Base-by-base conservation (phyloP, 257 asterid species). In the Eucommia ulmoides region DNA sequence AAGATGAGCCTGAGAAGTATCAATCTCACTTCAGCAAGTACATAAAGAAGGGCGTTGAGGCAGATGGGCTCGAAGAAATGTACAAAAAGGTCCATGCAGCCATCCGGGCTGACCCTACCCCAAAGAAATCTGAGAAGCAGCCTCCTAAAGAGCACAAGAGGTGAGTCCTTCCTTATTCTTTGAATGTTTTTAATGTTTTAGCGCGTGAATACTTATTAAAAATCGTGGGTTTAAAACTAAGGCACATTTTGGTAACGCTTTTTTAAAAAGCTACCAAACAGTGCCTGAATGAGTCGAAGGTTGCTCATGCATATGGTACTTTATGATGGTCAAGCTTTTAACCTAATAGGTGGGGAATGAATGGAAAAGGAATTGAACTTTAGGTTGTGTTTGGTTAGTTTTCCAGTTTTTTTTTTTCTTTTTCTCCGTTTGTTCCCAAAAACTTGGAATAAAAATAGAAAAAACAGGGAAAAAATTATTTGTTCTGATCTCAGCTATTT, bases 1-100 rank as follows among this genome's bases (percentile, higher is more conserved):
- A 82, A 46, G 93, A 82, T 41, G 95, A 85, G 61, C 83, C 95
- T 8, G 95, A 82, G 65, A 79, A 73, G 56, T 77, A 69, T 29
- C 85, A 82, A 58, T 24, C 88, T 45, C 83, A 75, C 66, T 82
- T 82, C 20, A 79, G 88, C 10, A 64, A 52, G 53, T 82, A 79
- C 74, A 53, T 81, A 14, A 84, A 81, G 33, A 70, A 15, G 54
- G 80, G 79, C 10, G 22, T 81, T 9, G 70, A 51, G n/a, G 66
- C 92, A 14, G 91, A 83, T 52, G 52, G 52, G 51, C 44, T 83
- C 1, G 91, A 83, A 67, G 82, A 53, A 50, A 2, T 77, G 58
- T 79, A 74, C 72, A 77, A 83, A 65, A 79, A 74, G 66, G 87
- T 83, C 25, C 94, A 83, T 64, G 82, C 88, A 0, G 93, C 93